Percentiles rank a stretch among this genome's conserved stretches.
phyloP scores from a whole-genome alignment of 176 grass and related monocot species.

The Hyparrhenia diplandra region DNA sequence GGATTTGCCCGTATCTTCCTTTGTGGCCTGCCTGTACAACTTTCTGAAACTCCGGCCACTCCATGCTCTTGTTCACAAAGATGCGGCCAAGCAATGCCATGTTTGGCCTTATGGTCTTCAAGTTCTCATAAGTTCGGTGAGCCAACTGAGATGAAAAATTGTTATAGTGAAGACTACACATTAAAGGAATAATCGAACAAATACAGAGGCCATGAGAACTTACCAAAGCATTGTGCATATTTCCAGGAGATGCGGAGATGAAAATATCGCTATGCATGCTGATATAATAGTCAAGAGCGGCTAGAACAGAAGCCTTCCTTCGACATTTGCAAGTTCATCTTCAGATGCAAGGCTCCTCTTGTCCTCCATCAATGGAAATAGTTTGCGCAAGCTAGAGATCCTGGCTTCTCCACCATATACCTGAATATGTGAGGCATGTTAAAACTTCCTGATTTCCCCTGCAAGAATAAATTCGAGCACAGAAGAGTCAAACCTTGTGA shows the following conservation, averaged over 20 bases:
- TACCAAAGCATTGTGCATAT: constrained; percentile 97
- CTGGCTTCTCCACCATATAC: constrained; percentile 78
- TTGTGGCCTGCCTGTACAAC: constrained; percentile 68
- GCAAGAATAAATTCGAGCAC: background rate
- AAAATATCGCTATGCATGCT: constrained; percentile 65
- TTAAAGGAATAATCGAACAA: background rate
- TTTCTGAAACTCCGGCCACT: constrained; percentile 69
- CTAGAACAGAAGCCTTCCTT: too few relatives aligned
- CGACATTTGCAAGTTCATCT: too few relatives aligned
- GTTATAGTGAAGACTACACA: background rate
- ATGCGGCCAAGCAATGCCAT: constrained; percentile 83
- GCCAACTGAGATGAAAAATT: constrained; percentile 52
- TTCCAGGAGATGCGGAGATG: constrained; percentile 87
- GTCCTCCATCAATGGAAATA: constrained; percentile 30
- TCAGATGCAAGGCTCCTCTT: too few relatives aligned
- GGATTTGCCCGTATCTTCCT: constrained; percentile 71
- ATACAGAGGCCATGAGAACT: background rate
- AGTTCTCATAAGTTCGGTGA: constrained; percentile 67
- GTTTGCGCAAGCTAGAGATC: constrained; percentile 56
- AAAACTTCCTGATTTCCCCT: background rate
- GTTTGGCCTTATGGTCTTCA: constrained; percentile 87
- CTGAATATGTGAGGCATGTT: constrained; percentile 34
- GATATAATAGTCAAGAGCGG: too few relatives aligned
- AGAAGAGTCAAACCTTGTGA: too few relatives aligned
- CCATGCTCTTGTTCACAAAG: constrained; percentile 84